Base-by-base conservation (phyloP, 225 moss, liverwort and hornwort species). In the Bryum argenteum region DNA sequence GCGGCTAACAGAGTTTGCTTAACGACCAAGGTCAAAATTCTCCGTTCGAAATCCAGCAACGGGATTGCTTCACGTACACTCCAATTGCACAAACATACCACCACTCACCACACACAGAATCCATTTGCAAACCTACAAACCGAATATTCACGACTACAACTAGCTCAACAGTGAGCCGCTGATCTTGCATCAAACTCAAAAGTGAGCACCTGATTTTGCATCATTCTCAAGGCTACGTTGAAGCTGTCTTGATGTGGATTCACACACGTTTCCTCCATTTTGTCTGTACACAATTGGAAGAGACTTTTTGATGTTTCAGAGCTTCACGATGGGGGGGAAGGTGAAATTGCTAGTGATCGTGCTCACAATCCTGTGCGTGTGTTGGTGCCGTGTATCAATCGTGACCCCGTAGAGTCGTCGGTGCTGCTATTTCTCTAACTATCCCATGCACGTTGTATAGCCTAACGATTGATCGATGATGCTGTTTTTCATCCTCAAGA, bases 311-410 rank as follows among this genome's bases (percentile, higher is more conserved):
- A 33, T 33, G 33, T 5, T 33, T 33, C 33, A 33, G 33, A 33
- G 33, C 33, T 33, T 33, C 13, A 47, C 11, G 17, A 48, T 72
- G 75, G 63, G 81, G 12, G 67, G 77, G 63, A 81, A 84, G 75
- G 63, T 61, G 71, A 84, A 75, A 24, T 9, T 81, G 67, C 64
- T 81, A 38, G 55, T 75, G 58, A 60, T 75, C 50, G 74, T 81
- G 51, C 26, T 81, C 59, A 75, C 78, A 10, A 71, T 84, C 37
- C 71, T 84, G 52, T 84, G 78, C 65, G 6, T 84, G 48, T 84
- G 84, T 51, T 81, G 81, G 71, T 81, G 78, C 72, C 75, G 78
- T 54, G 81, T 84, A 16, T 81, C 78, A 47, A 72, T 43, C 75
- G 78, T 84, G 23, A 42, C 63, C 22, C 55, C 84, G 48, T 66